These are phyloP conservation scores for Lactarius tabidus DNA, from an alignment of 768 basidiomycete genomes.

Conservation along the genomic window DNA sequence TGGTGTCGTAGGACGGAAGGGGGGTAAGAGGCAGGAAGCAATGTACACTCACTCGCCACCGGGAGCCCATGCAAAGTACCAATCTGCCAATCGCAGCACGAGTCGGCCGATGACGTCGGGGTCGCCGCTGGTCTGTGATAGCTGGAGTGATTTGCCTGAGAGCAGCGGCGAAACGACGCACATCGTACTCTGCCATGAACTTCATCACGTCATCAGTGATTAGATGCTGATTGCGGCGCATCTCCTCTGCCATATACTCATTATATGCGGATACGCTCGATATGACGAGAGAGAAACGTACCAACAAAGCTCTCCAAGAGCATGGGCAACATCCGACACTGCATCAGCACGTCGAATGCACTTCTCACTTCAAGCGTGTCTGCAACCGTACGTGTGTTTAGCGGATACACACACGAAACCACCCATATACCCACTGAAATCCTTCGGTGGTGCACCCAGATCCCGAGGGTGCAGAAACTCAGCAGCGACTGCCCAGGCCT, in stretches of 20 bases:
- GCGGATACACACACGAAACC: background rate
- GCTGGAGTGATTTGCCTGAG: background rate
- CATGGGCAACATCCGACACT: constrained; percentile 55
- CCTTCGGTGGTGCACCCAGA: constrained; percentile 37
- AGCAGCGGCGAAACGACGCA: constrained; percentile 30
- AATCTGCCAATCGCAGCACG: constrained; percentile 57
- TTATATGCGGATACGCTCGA: background rate
- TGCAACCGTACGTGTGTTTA: constrained; percentile 17
- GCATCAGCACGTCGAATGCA: constrained; percentile 57
- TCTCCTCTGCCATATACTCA: constrained; percentile 46
- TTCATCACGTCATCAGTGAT: constrained; percentile 56
- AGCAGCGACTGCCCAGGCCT: constrained; percentile 54
- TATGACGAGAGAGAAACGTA: constrained; percentile 27
- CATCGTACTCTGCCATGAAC: constrained; percentile 62
- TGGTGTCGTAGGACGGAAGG: constrained; percentile 14
- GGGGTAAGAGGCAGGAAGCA: constrained; percentile 2
- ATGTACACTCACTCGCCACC: constrained; percentile 50
- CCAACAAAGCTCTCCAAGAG: constrained; percentile 71
- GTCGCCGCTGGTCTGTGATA: constrained; percentile 42
- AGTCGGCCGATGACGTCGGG: constrained; percentile 50
- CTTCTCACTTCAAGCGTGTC: constrained; percentile 48
- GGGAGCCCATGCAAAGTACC: constrained; percentile 76
- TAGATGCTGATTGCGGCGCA: constrained; percentile 55
- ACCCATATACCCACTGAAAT: constrained; percentile 30
- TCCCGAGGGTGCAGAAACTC: constrained; percentile 53